These are phyloP conservation scores for Phytomonas serpens DNA, from an alignment of 208 protist genomes.

Conservation along the genomic window DNA sequence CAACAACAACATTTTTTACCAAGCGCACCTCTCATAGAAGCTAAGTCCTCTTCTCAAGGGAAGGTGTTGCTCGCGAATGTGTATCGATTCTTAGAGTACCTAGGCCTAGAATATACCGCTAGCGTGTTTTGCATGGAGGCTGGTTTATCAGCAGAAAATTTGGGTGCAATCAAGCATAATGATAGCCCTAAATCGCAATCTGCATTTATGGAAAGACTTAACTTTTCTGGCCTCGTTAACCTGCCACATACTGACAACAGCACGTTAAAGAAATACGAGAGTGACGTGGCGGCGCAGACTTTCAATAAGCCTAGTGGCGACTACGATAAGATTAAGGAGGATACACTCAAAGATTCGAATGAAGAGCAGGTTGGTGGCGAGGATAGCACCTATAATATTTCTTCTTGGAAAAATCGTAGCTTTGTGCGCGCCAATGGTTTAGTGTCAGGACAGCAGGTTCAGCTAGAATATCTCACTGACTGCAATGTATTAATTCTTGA, in stretches of 20 bases:
- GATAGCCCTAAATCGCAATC: background rate
- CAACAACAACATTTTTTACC: slow-evolving; percentile 29
- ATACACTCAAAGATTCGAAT: background rate
- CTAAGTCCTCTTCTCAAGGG: slow-evolving; percentile 30
- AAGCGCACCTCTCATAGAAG: slow-evolving; percentile 25
- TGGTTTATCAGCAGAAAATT: slow-evolving; percentile 19
- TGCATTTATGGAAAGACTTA: background rate
- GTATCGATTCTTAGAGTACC: slow-evolving; percentile 49
- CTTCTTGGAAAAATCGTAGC: slow-evolving; percentile 48
- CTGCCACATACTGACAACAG: background rate
- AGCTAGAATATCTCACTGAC: slow-evolving; percentile 82
- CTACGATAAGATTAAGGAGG: background rate
- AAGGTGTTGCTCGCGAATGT: slow-evolving; percentile 43
- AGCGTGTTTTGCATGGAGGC: slow-evolving; percentile 69
- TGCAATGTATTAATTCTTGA: slow-evolving; percentile 85
- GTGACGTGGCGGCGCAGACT: background rate
- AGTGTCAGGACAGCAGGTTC: slow-evolving; percentile 79
- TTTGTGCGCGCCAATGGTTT: slow-evolving; percentile 59
- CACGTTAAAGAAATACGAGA: background rate
- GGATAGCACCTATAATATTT: slow-evolving; percentile 83
- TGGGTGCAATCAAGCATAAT: slow-evolving; percentile 14
- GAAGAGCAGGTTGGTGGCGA: slow-evolving; percentile 22
- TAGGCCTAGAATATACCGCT: slow-evolving; percentile 77
- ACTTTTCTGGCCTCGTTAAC: background rate
- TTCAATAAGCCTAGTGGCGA: background rate